Conservation (phyloP, 495 filamentous ascomycete species). For the Lasiosphaeria hispida region DNA sequence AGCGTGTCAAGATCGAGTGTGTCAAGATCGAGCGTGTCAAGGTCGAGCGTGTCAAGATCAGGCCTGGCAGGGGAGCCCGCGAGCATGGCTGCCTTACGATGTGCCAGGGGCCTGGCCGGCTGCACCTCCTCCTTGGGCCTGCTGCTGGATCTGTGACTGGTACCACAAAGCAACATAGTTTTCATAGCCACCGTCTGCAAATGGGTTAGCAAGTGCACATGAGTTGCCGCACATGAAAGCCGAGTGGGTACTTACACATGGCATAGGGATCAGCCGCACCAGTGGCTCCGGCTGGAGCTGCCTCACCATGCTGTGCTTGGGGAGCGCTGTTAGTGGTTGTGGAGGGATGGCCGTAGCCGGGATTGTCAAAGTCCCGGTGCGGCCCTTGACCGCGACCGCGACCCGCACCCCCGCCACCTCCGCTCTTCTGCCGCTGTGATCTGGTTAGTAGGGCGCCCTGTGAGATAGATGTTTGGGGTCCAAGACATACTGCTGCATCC, state of each 20-base stretch:
- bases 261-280: slow-evolving; percentile 32
- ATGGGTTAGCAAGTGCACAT: slow-evolving; percentile 9
- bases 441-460: slow-evolving; percentile 25
- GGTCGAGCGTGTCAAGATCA: slow-evolving; percentile 28
- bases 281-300: slow-evolving; percentile 24
- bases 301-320: slow-evolving; percentile 16
- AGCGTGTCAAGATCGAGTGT: slow-evolving; percentile 29
- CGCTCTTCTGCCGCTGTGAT: slow-evolving; percentile 51
- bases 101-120: slow-evolving; percentile 27
- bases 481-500: slow-evolving; percentile 66
- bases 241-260: slow-evolving; percentile 23
- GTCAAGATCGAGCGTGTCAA: slow-evolving; percentile 26
- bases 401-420: slow-evolving; percentile 45
- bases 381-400: slow-evolving; percentile 39
- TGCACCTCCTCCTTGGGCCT: slow-evolving; percentile 27
- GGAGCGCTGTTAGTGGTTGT: slow-evolving; percentile 30
- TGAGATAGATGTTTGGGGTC: neutral
- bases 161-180: slow-evolving; percentile 35
- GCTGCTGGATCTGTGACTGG: slow-evolving; percentile 31
- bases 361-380: slow-evolving; percentile 45
- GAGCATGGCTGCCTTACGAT: slow-evolving; percentile 27
- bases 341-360: slow-evolving; percentile 36
- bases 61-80: slow-evolving; percentile 24
- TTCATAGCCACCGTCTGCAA: slow-evolving; percentile 34
- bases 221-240: neutral